phyloP scores from a whole-genome alignment of 371 early-diverging fungal genomes.

The Neoconidiobolus thromboides region DNA sequence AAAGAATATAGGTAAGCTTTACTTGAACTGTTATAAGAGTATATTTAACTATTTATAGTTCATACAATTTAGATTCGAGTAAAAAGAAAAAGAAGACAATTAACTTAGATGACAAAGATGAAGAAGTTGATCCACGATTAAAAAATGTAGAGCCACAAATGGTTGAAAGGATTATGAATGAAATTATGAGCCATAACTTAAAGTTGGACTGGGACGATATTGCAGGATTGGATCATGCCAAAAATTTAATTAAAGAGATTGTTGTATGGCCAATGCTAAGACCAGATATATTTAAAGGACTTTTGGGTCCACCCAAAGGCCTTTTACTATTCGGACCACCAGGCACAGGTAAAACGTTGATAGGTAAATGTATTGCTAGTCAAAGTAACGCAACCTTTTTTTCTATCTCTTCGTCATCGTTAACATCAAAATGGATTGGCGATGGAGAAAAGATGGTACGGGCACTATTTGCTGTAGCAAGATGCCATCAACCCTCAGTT shows the following conservation, averaged over 20 bases:
- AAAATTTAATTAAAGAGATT: conserved; percentile 55
- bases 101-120: too few species aligned
- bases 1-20: too few species aligned
- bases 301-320: conserved; percentile 77
- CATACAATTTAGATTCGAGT: too few species aligned
- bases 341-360: conserved; percentile 75
- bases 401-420: conserved; percentile 40
- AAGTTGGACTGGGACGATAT: conserved; percentile 64
- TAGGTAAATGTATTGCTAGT: conserved; percentile 77
- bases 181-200: conserved; percentile 25
- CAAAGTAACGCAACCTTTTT: conserved; percentile 5
- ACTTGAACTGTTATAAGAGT: too few species aligned
- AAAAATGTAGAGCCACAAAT: conserved; percentile 57
- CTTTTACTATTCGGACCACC: conserved; percentile 71
- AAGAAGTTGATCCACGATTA: conserved; percentile 32
- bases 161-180: conserved; percentile 51
- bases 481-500: conserved; percentile 70
- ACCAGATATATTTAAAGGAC: conserved; percentile 74
- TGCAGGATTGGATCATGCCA: conserved; percentile 77
- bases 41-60: too few species aligned
- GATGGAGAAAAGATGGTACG: conserved; percentile 91
- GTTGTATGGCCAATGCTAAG: conserved; percentile 79
- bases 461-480: conserved; percentile 79
- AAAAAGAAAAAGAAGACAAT: too few species aligned
- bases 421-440: conserved; percentile 92